Conservation (phyloP, 2,329 filamentous ascomycete species). For the Sporothrix euskadiensis region DNA sequence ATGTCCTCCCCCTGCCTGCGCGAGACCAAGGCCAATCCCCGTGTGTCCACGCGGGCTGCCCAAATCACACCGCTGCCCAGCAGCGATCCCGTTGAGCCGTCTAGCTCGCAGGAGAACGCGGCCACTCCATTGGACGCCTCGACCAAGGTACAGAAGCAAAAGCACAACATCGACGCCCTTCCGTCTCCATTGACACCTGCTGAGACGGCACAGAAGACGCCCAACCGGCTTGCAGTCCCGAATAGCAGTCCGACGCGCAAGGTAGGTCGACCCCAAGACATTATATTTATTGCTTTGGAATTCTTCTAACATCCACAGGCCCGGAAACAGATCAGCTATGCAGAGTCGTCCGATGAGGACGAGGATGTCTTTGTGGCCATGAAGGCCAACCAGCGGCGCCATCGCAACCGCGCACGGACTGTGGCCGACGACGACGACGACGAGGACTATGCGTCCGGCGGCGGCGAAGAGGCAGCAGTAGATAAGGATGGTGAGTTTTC, state of each 20-base stretch:
- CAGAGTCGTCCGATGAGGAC: conserved; percentile 80
- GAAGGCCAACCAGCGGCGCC: conserved; percentile 44
- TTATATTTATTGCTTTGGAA: not conserved
- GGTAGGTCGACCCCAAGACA: conserved; percentile 49
- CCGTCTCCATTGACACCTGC: conserved; percentile 46
- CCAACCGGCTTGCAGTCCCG: conserved; percentile 44
- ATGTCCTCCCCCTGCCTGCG: conserved; percentile 46
- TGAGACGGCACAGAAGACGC: conserved; percentile 48
- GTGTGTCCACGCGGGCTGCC: conserved; percentile 40
- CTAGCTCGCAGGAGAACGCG: conserved; percentile 68
- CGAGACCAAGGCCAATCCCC: conserved; percentile 50
- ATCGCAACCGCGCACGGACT: conserved; percentile 53
- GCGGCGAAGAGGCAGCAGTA: conserved; percentile 56
- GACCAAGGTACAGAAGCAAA: conserved; percentile 47
- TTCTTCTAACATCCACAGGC: conserved; percentile 39
- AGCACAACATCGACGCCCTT: conserved; percentile 44
- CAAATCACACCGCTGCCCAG: conserved; percentile 74
- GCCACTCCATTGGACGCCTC: conserved; percentile 49
- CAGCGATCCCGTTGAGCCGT: conserved; percentile 70
- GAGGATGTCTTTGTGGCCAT: conserved; percentile 65
- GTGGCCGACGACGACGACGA: conserved; percentile 68
- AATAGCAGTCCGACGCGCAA: conserved; percentile 77
- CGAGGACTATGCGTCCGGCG: conserved; percentile 70
- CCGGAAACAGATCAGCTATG: conserved; percentile 67
- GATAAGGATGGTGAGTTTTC: conserved; percentile 61